These are phyloP conservation scores for Cladosporium sp. DNA, from an alignment of 2,329 filamentous ascomycete genomes.

Conservation along the genomic window DNA sequence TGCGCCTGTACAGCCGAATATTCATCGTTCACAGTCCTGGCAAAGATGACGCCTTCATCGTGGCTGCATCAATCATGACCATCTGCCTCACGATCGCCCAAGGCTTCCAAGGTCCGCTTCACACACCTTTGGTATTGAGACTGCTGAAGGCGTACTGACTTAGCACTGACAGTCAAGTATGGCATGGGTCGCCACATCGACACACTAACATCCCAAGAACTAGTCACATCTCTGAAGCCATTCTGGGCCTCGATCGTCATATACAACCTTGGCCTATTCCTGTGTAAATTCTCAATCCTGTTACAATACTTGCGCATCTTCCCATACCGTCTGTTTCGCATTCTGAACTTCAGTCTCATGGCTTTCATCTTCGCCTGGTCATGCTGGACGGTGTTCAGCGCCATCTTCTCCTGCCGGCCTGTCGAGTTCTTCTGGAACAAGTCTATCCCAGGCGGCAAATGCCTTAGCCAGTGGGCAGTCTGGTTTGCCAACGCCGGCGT, in stretches of 20 bases:
- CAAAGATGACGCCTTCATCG: slow-evolving; percentile 24
- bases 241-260: slow-evolving; percentile 24
- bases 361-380: slow-evolving; percentile 31
- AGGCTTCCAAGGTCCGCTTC: slow-evolving; percentile 7
- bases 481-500: slow-evolving; percentile 39
- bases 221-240: slow-evolving; percentile 19
- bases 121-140: slow-evolving; percentile 4
- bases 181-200: slow-evolving; percentile 26
- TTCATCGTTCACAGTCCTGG: slow-evolving; percentile 22
- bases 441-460: slow-evolving; percentile 28
- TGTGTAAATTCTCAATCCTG: slow-evolving; percentile 33
- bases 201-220: slow-evolving; percentile 16
- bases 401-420: slow-evolving; percentile 40
- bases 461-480: slow-evolving; percentile 37
- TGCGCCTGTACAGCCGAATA: slow-evolving; percentile 22
- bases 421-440: slow-evolving; percentile 41
- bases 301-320: slow-evolving; percentile 34
- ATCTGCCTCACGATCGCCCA: slow-evolving; percentile 7
- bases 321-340: slow-evolving; percentile 23
- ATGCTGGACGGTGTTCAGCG: slow-evolving; percentile 32
- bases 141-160: slow-evolving; percentile 10
- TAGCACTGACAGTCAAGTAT: slow-evolving; percentile 19
- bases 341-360: slow-evolving; percentile 26
- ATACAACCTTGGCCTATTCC: slow-evolving; percentile 25
- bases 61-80: not conserved